Base-by-base conservation (phyloP, 1,284 basidiomycete species). In the Cryptococcus jaspeensis region DNA sequence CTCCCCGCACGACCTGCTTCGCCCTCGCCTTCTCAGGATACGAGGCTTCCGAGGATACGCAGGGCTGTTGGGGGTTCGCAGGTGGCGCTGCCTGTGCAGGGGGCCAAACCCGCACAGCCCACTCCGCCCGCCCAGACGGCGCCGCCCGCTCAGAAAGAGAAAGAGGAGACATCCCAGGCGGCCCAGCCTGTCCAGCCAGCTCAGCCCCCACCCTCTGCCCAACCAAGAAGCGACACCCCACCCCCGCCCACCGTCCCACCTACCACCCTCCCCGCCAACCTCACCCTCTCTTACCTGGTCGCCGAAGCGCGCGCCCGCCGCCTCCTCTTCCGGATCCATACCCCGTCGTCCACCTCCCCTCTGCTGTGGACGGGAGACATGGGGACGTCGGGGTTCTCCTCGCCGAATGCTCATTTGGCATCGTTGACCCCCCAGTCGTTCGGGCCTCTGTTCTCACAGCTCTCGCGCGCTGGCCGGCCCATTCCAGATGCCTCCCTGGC, bases 351-450 rank as follows among this genome's bases (percentile, higher is more conserved):
- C 11, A 45, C 46, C 16, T 66, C 63, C 5, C 62, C 62, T 1
- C 53, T 70, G 3, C 16, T 55, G 20, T 70, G 67, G 64, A 64
- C 65, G 0, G 66, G 63, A 2, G 39, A 43, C 16, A 2, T 25
- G 1, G 28, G 22, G 11, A 58, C 58, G 6, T 62, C 60, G 6
- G 65, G 65, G 2, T 66, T 66, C 50, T 45, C 36, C 15, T 45
- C 51, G 1, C 59, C 59, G 3, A 63, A 63, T 52, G 23, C 22
- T n/a, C 38, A 62, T 44, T 25, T 55, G 28, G 32, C 22, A 15
- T 53, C 23, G 6, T 22, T 48, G 15, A 48, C 45, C 46, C 53
- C 39, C 35, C 16, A 2, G 28, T 47, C 51, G 20, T 37, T 20
- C 18, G 18, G 15, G 43, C 42, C 41, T 36, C 42, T 47, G 40